Evolutionary conservation across 768 basidiomycete species (phyloP), one percentile per base, ranked within the genome.

Genomic region (Rhodotorula diobovata): DNA sequence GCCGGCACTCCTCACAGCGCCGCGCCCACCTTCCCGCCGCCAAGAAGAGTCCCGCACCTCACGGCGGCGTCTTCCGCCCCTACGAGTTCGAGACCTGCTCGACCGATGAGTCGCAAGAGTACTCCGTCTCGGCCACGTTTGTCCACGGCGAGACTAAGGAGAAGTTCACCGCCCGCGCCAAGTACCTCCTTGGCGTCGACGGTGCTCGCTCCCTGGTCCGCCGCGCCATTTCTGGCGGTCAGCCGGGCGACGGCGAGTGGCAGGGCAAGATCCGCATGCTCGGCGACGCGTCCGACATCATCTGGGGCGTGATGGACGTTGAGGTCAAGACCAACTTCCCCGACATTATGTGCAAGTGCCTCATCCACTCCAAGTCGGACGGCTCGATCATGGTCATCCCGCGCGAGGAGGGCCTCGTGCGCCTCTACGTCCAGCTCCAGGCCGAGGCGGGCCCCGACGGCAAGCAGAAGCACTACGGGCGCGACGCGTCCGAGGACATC

Each of bases 231-330:
- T 69, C 76, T 39, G 77, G 76, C 7, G 76, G 76, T 28, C 25
- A 64, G 21, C 35, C 5, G 5, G 76, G 76, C 14, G 76, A 77
- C 54, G 77, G 77, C 45, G 77, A 77, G 57, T 76, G 68, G 70
- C 67, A 76, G 66, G 76, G 76, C 28, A 82, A 83, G n/a, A 89
- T 92, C 58, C 77, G 80, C 4, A 89, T 91, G 89, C 86, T 90
- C 68, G 91, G 90, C 20, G 89, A 91, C 78, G 88, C 89, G 67
- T 84, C 79, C 21, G 83, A 84, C 64, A 89, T 86, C 71, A 83
- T 92, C 41, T 93, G 91, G 91, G 58, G 58, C 16, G 58, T 59
- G 6, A 59, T 59, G 58, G 58, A 59, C 41, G 39, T 41, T 41
- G 39, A 41, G 39, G 58, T 45, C 4, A 85, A 87, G 46, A 90